Percentiles rank a stretch among this genome's conserved stretches.
phyloP scores from a whole-genome alignment of 805 yeast species.

The Dipodascopsis uninucleata region DNA sequence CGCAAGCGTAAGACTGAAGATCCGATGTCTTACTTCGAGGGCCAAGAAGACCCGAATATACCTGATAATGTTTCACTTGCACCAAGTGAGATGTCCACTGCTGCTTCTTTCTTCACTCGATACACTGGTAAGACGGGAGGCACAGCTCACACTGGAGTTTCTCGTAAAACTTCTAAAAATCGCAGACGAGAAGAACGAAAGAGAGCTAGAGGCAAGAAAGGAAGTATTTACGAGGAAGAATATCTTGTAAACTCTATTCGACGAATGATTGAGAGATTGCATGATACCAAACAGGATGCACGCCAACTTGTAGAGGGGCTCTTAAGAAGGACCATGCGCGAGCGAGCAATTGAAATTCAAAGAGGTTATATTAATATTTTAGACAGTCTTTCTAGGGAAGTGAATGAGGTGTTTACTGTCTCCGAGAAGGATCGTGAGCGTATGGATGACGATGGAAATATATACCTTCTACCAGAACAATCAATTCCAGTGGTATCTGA shows the following conservation, averaged over 20 bases:
- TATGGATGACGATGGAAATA: constrained; percentile 80
- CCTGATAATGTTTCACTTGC: constrained; percentile 95
- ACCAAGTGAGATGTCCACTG: constrained; percentile 84
- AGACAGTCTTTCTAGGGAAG: constrained; percentile 52
- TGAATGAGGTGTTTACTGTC: constrained; percentile 73
- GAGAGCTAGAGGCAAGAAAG: constrained; percentile 94
- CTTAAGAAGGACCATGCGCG: constrained; percentile 64
- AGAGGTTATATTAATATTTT: constrained; percentile 58
- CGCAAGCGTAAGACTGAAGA: constrained; percentile 79
- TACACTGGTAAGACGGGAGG: constrained; percentile 96
- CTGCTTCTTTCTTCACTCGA: constrained; percentile 76
- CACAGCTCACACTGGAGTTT: constrained; percentile 94
- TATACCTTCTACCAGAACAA: constrained; percentile 44
- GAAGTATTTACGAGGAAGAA: constrained; percentile 96
- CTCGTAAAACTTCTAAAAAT: constrained; percentile 88
- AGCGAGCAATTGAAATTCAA: constrained; percentile 81
- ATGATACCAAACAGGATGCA: constrained; percentile 72
- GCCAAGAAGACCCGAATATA: constrained; percentile 45
- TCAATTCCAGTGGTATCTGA: constrained; percentile 15
- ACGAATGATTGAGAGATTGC: constrained; percentile 77
- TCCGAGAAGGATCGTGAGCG: constrained; percentile 86
- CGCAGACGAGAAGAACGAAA: constrained; percentile 93
- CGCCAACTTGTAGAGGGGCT: constrained; percentile 68
- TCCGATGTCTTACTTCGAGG: constrained; percentile 80
- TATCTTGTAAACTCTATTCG: constrained; percentile 85